phyloP scores from a whole-genome alignment of 208 protist species.

The Leishmania guyanensis region DNA sequence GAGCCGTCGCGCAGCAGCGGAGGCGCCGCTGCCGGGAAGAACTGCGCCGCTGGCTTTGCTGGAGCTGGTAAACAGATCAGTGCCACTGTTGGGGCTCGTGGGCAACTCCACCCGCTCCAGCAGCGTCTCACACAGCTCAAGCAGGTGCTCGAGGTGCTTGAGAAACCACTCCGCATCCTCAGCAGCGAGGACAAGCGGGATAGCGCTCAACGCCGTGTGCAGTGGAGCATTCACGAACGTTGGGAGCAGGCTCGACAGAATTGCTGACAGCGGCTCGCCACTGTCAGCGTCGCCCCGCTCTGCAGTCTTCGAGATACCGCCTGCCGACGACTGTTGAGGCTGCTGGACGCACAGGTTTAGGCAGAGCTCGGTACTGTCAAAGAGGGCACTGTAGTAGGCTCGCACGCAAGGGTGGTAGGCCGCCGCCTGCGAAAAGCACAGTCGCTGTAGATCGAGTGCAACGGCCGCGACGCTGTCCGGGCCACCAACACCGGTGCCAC shows the following conservation, averaged over 20 bases:
- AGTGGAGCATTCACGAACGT: conserved; percentile 61
- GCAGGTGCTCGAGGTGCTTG: conserved; percentile 41
- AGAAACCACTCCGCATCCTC: conserved; percentile 74
- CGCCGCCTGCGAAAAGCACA: conserved; percentile 38
- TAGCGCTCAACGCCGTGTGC: conserved; percentile 70
- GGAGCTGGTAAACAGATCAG: background rate
- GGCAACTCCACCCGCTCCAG: conserved; percentile 11
- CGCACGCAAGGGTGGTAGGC: conserved; percentile 34
- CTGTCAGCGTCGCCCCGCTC: background rate
- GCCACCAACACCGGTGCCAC: background rate
- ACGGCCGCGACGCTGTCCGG: conserved; percentile 13
- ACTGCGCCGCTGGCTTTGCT: background rate
- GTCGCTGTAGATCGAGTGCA: conserved; percentile 27
- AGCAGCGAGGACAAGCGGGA: conserved; percentile 61
- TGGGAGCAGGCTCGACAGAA: conserved; percentile 25
- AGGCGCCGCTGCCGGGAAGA: background rate
- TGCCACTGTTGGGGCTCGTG: background rate
- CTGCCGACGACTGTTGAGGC: background rate
- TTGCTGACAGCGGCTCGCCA: background rate
- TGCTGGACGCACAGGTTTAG: conserved; percentile 24
- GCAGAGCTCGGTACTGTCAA: conserved; percentile 27
- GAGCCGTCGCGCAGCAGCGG: conserved; percentile 13
- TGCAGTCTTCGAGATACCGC: background rate
- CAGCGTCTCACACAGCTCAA: conserved; percentile 32
- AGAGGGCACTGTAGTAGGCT: conserved; percentile 43